Percentiles rank a stretch among this genome's conserved stretches.
Conservation (phyloP, 2,329 filamentous ascomycete genomes). For the Penicillium vulpinum region DNA sequence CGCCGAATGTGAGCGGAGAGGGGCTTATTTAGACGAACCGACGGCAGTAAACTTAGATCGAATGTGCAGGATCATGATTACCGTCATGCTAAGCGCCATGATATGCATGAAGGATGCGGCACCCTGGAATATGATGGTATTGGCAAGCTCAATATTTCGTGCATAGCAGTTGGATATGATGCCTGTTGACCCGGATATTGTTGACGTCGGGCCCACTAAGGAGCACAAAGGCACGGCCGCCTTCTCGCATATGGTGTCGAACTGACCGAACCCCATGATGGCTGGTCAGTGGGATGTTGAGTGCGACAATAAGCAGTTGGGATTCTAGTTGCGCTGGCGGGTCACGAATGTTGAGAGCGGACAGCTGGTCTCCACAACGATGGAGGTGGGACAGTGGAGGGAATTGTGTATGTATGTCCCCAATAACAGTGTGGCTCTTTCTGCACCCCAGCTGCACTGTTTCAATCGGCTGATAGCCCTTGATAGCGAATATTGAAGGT, state of each 20-base stretch:
- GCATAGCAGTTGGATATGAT: conserved; percentile 92
- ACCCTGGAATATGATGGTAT: conserved; percentile 97
- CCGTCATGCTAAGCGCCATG: conserved; percentile 83
- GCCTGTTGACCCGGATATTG: conserved; percentile 68
- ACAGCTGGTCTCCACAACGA: conserved; percentile 36
- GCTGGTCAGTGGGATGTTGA: conserved; percentile 12
- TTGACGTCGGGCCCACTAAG: conserved; percentile 67
- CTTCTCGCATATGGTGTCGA: conserved; percentile 80
- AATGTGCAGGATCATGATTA: conserved; percentile 96
- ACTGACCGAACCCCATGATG: conserved; percentile 88
- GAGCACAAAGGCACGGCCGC: conserved; percentile 85
- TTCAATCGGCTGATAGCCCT: background rate
- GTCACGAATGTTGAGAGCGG: conserved; percentile 23
- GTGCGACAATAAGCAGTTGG: conserved; percentile 19
- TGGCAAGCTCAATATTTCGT: conserved; percentile 90
- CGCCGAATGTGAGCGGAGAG: background rate
- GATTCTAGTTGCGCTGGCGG: conserved; percentile 25
- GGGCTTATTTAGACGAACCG: conserved; percentile 58
- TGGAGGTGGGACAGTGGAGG: conserved; percentile 28
- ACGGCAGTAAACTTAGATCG: conserved; percentile 98
- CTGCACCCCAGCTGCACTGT: background rate
- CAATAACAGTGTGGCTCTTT: conserved; percentile 7
- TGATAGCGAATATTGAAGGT: background rate
- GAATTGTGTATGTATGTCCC: conserved; percentile 7
- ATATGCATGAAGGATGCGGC: conserved; percentile 93